phyloP scores from a whole-genome alignment of 2,329 filamentous ascomycete species.

The Verticillium dahliae region DNA sequence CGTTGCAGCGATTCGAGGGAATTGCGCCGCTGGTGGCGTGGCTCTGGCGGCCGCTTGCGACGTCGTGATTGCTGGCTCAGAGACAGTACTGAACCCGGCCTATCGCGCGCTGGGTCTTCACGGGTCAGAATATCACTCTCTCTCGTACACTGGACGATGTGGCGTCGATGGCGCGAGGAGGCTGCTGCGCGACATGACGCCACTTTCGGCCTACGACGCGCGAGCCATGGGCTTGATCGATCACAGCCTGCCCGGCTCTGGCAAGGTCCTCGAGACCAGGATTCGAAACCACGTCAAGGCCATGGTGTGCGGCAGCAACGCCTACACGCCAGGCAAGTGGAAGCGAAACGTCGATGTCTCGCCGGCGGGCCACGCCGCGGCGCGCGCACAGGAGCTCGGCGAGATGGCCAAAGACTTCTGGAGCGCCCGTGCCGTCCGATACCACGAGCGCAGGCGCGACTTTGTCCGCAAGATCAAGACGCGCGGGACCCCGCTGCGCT shows the following conservation, averaged over 20 bases:
- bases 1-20: constrained; percentile 30
- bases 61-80: constrained; percentile 26
- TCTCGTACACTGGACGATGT: constrained; percentile 30
- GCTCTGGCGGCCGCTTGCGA: constrained; percentile 31
- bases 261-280: constrained; percentile 23
- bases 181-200: constrained; percentile 28
- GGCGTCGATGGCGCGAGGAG: constrained; percentile 20
- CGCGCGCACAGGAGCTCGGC: constrained; percentile 27
- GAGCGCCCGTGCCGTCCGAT: constrained; percentile 26
- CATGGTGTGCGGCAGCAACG: constrained; percentile 15
- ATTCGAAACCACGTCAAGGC: constrained; percentile 25
- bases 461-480: constrained; percentile 33
- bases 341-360: constrained; percentile 26
- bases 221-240: constrained; percentile 29
- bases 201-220: constrained; percentile 29
- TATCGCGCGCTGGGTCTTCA: constrained; percentile 27
- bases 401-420: constrained; percentile 36
- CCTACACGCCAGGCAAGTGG: constrained; percentile 17
- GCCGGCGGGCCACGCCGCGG: constrained; percentile 19
- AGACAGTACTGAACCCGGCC: constrained; percentile 33
- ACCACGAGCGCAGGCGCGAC: constrained; percentile 28
- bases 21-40: constrained; percentile 35
- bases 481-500: constrained; percentile 27
- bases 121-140: constrained; percentile 33
- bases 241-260: constrained; percentile 26